A percentile compares a stretch with the other conserved stretches of the same genome.
Evolutionary conservation across 176 grass and related monocot species (phyloP).

Genomic region (Cymbopogon citratus): DNA sequence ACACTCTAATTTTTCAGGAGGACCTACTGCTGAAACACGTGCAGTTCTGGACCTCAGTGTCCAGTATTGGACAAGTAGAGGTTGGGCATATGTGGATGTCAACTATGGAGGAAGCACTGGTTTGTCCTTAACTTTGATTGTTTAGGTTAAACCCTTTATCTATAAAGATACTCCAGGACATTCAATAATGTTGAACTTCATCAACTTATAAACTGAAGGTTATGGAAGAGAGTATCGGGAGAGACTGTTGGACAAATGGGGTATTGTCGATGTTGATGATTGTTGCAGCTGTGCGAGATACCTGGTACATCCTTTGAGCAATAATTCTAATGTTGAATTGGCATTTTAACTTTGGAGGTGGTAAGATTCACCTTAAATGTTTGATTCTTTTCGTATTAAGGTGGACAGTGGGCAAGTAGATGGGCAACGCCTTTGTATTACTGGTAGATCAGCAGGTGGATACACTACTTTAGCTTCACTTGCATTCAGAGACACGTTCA

Average conservation of each 20-base stretch:
- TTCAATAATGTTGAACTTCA: too few species aligned
- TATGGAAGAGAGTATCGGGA: slow-evolving; percentile 90
- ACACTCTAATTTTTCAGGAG: slow-evolving; percentile 47
- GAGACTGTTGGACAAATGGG: slow-evolving; percentile 77
- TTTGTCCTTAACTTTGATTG: slow-evolving; percentile 41
- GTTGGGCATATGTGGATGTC: slow-evolving; percentile 95
- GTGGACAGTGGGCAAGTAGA: slow-evolving; percentile 77
- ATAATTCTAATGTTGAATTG: slow-evolving; percentile 6
- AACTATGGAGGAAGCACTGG: slow-evolving; percentile 97
- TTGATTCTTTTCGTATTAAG: slow-evolving; percentile 39
- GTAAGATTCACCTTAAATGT: neutral
- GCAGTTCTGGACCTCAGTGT: slow-evolving; percentile 69
- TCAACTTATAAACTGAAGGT: slow-evolving; percentile 38
- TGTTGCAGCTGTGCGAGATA: slow-evolving; percentile 81
- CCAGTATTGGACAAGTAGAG: slow-evolving; percentile 97
- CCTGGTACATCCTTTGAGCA: slow-evolving; percentile 46
- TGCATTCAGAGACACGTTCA: slow-evolving; percentile 84
- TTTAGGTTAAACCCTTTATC: neutral
- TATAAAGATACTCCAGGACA: neutral
- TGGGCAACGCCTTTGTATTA: slow-evolving; percentile 80
- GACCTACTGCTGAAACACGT: slow-evolving; percentile 71
- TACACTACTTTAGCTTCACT: slow-evolving; percentile 91
- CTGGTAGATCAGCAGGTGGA: slow-evolving; percentile 82
- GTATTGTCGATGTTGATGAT: slow-evolving; percentile 85
- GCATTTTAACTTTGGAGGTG: neutral